Percentiles rank a stretch among this genome's conserved stretches.
Conservation (phyloP, 306 rosid genomes). For the Aeschynomene evenia region DNA sequence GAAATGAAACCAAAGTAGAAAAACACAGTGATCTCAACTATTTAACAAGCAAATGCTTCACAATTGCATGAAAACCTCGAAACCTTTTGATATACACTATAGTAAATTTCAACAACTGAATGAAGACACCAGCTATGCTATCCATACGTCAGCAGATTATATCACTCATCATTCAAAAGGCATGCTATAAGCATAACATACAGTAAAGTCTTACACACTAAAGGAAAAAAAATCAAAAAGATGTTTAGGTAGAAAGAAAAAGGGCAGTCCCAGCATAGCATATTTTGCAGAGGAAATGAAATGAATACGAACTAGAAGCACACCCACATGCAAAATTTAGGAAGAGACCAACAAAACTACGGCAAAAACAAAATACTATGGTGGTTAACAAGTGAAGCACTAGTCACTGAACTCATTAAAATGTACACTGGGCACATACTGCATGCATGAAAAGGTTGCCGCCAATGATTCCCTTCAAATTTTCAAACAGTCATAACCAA, state of each 20-base stretch:
- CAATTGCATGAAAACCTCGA: conserved; percentile 11
- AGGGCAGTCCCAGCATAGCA: neutral
- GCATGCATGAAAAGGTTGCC: conserved; percentile 44
- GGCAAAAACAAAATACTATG: neutral
- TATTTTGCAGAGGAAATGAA: conserved; percentile 23
- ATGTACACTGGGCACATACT: conserved; percentile 29
- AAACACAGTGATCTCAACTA: neutral
- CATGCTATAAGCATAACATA: neutral
- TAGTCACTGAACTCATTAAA: conserved; percentile 1
- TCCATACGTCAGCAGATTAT: conserved; percentile 13
- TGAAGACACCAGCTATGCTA: neutral
- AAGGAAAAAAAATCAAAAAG: conserved; percentile 1
- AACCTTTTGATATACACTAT: neutral
- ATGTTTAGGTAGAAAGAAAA: conserved; percentile 9
- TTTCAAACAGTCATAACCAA: conserved; percentile 23
- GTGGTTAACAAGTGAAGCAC: conserved; percentile 17
- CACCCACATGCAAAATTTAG: conserved; percentile 9
- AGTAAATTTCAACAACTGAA: neutral
- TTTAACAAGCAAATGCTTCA: conserved; percentile 19
- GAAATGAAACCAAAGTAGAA: conserved; percentile 13
- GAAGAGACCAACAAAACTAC: conserved; percentile 4
- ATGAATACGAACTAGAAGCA: neutral
- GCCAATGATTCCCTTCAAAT: conserved; percentile 47
- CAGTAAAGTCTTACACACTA: neutral
- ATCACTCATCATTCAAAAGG: neutral